Evolutionary conservation across 225 moss, liverwort and hornwort genomes (phyloP), one percentile per base, ranked within the genome.

Genomic region (Thuidium tamariscinum): DNA sequence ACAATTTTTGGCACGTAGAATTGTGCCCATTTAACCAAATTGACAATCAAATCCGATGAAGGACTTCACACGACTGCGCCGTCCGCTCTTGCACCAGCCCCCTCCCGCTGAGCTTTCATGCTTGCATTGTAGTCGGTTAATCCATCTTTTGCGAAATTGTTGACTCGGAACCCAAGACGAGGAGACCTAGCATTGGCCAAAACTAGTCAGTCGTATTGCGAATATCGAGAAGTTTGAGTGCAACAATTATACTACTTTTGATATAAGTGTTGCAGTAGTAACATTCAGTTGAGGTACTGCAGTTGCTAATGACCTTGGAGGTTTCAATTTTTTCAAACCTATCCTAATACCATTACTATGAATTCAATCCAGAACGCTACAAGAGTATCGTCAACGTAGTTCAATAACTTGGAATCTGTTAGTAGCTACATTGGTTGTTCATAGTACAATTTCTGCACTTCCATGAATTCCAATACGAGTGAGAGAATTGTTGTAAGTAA

Each of bases 351-450:
- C 70, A 27, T 27, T 9, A 27, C 16, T 3, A 44, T 27, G 44
- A 42, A 16, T 16, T 5, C 70, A 70, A 5, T 70, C 10, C 2
- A 44, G 1, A 42, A 69, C 8, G 41, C 0, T 2, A 12, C 2
- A 26, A 26, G 26, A 42, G 8, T 69, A 41, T 44, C 27, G 16
- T 16, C 44, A 71, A 71, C 0, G 0, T 5, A 27, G 5, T 27
- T 44, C 5, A 44, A 29, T 42, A 44, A 16, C 29, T 71, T 29
- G 44, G 44, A 16, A 44, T 71, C 2, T 44, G 0, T 1, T 44
- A 71, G 44, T 17, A 17, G 44, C 29, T 17, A 17, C 4, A 44
- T 0, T 10, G 17, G 44, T 44, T 44, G 10, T 44, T 44, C 3
- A 29, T 0, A 10, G 10, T 29, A 71, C 10, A 29, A 17, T 2